A percentile compares a stretch with the other conserved stretches of the same genome.
These are phyloP conservation scores for Arxiozyma slooffiae DNA, from an alignment of 1,139 yeast species.

Conservation along the genomic window DNA sequence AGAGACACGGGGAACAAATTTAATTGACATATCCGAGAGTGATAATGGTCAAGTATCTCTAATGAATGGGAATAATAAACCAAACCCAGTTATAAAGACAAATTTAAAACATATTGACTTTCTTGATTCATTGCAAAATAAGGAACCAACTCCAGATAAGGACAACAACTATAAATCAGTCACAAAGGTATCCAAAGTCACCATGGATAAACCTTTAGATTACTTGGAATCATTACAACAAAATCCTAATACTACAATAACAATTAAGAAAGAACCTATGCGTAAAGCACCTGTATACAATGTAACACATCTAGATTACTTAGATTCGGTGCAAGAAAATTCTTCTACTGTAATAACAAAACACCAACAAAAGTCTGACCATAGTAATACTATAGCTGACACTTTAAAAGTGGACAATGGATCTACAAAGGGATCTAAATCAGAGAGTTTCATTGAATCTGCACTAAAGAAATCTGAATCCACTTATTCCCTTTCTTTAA, in stretches of 20 bases:
- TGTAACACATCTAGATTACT: slow-evolving; percentile 12
- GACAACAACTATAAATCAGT: background rate
- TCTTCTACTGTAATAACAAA: slow-evolving; percentile 4
- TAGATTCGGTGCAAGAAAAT: slow-evolving; percentile 19
- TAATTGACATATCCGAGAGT: slow-evolving; percentile 1
- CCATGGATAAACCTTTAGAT: background rate
- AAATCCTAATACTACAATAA: background rate
- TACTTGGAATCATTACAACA: background rate
- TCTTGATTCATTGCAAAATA: slow-evolving; percentile 1
- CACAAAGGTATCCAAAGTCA: background rate
- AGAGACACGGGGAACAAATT: background rate
- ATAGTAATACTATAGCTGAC: too few species aligned
- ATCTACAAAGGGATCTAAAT: slow-evolving; percentile 9
- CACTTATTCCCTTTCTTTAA: background rate
- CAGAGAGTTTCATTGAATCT: slow-evolving; percentile 18
- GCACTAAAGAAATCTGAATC: slow-evolving; percentile 14
- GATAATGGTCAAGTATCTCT: background rate
- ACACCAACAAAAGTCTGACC: background rate
- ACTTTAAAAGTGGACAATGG: background rate
- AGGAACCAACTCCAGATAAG: background rate
- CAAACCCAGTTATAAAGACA: background rate
- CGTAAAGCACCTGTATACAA: background rate
- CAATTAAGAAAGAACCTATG: background rate
- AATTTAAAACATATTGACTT: slow-evolving; percentile 3
- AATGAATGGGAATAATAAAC: background rate